Conservation (phyloP, 495 filamentous ascomycete species). For the Hypoxylon fragiforme region DNA sequence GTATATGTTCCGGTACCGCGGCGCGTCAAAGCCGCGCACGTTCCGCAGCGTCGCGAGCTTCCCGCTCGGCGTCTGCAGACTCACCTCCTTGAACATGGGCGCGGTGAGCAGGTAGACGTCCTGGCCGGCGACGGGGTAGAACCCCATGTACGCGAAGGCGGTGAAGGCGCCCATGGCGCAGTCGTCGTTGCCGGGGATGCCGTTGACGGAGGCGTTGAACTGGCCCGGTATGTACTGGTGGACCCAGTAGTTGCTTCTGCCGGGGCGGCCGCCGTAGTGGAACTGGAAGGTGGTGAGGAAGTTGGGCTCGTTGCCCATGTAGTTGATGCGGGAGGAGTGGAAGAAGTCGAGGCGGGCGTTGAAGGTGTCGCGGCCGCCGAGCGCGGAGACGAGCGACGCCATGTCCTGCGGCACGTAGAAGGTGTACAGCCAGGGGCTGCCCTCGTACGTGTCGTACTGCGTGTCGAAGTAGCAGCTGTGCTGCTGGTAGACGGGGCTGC, state of each 20-base stretch:
- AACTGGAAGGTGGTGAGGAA: constrained; percentile 75
- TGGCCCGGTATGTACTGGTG: constrained; percentile 68
- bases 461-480: constrained; percentile 58
- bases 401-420: constrained; percentile 77
- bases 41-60: constrained; percentile 63
- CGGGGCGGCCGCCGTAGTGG: constrained; percentile 71
- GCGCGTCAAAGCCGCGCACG: constrained; percentile 59
- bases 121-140: constrained; percentile 75
- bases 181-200: constrained; percentile 77
- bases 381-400: constrained; percentile 57
- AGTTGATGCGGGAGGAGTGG: constrained; percentile 63
- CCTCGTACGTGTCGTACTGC: constrained; percentile 71
- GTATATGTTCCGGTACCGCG: constrained; percentile 61
- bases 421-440: constrained; percentile 69
- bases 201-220: constrained; percentile 64
- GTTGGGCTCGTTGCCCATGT: constrained; percentile 74
- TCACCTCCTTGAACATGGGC: constrained; percentile 67
- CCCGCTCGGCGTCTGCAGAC: constrained; percentile 57
- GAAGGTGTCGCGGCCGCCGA: constrained; percentile 63
- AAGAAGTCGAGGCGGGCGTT: constrained; percentile 64
- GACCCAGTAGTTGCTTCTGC: constrained; percentile 60
- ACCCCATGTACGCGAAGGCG: constrained; percentile 69
- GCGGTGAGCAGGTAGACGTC: constrained; percentile 72
- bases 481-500: constrained; percentile 52
- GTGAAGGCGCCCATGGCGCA: constrained; percentile 75